Evolutionary conservation across 2,329 filamentous ascomycete genomes (phyloP).

Genomic region (Basipetospora chlamydospora): DNA sequence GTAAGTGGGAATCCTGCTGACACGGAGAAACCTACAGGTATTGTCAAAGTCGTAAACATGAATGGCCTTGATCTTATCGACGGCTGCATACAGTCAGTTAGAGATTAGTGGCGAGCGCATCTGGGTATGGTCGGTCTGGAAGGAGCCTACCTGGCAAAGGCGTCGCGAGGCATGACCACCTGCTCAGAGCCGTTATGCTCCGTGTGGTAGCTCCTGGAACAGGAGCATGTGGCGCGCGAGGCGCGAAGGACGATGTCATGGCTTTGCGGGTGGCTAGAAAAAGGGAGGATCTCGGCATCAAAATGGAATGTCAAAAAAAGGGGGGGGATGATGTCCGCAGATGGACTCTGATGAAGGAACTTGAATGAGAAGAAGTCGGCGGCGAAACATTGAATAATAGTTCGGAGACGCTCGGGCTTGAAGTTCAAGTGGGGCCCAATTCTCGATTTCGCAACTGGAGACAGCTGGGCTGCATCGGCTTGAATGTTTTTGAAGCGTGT

Average conservation of each 20-base stretch:
- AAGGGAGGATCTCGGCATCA: background rate
- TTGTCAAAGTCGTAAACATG: slow-evolving; percentile 99
- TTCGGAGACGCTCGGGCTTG: too few relatives aligned
- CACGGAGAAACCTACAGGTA: slow-evolving; percentile 45
- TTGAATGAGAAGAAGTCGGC: too few relatives aligned
- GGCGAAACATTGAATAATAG: too few relatives aligned
- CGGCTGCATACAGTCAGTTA: slow-evolving; percentile 23
- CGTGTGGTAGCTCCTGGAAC: slow-evolving; percentile 12
- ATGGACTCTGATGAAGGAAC: too few relatives aligned
- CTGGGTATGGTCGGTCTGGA: too few relatives aligned
- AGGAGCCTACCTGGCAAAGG: slow-evolving; percentile 47
- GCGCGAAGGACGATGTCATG: slow-evolving; percentile 23
- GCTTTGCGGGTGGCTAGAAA: slow-evolving; percentile 11
- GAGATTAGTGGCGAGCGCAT: too few relatives aligned
- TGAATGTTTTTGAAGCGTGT: too few relatives aligned
- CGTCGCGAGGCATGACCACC: slow-evolving; percentile 70
- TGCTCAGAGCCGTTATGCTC: slow-evolving; percentile 61
- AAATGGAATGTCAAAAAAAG: too few relatives aligned
- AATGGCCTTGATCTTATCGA: slow-evolving; percentile 58
- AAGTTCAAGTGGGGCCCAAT: too few relatives aligned
- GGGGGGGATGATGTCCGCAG: too few relatives aligned
- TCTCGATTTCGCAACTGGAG: too few relatives aligned
- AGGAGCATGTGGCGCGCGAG: slow-evolving; percentile 20
- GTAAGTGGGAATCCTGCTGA: slow-evolving; percentile 1
- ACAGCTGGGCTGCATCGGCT: too few relatives aligned